Base-by-base conservation (phyloP, 768 basidiomycete genomes). In the Tulasnella sp. region DNA sequence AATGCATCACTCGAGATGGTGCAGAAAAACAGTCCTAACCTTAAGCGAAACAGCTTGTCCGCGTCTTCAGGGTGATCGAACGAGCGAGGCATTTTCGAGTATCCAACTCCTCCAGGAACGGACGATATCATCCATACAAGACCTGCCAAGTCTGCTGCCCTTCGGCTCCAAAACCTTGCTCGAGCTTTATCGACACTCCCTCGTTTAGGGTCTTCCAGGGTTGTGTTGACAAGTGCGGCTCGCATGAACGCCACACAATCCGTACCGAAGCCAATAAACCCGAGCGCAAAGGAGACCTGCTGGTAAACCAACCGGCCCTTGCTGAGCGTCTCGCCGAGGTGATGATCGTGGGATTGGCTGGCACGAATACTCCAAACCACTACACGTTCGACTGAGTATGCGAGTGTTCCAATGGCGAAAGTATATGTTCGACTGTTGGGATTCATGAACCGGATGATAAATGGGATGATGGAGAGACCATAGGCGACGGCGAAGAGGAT, bases 401-500 rank as follows among this genome's bases (percentile, higher is more conserved):
- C 37, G 3, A 81, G 71, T 2, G 82, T 83, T 7, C 83, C 84
- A 14, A 85, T 70, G 34, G 85, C 79, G 12, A 87, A 77, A 0
- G 81, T 36, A 4, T 40, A 40, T 17, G 81, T 83, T 22, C 86
- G 81, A 9, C 86, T 84, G n/a, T 81, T 81, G 68, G 81, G 83
- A 64, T 83, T 76, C 22, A 80, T 74, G 36, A 84, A 67, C 11
- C 86, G 85, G 74, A 83, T 83, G 37, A 83, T 34, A 52, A 82
- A 80, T 34, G 86, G 71, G 12, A 85, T 85, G 3, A 85, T 38
- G 15, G 86, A 79, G 3, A 82, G 42, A 12, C 78, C 83, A 80
- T 86, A 86, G 19, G 86, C 79, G 4, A 82, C 78, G 14, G 83
- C 82, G 78, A 86, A 86, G 6, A 86, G 15, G 29, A 86, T 81